Conservation (phyloP, 306 rosid genomes). For the Potentilla sterilis region DNA sequence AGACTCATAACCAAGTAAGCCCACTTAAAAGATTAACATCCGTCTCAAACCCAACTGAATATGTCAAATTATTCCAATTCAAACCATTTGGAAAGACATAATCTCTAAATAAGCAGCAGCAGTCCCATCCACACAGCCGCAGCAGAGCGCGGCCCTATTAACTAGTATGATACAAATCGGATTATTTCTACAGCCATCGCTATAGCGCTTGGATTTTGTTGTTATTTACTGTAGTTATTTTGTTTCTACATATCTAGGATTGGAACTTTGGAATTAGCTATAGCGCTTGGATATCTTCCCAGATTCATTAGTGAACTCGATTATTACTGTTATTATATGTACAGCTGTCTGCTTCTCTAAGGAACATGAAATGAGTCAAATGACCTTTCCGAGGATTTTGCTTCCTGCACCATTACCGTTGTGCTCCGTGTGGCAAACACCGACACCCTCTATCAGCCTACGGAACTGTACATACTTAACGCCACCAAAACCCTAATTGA, state of each 20-base stretch:
- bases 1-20: no score
- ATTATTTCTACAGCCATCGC: neutral
- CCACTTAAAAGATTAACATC: no score
- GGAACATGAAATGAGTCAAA: constrained; percentile 30
- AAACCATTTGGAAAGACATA: no score
- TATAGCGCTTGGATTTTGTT: no score
- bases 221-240: no score
- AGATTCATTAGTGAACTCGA: neutral
- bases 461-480: constrained; percentile 30
- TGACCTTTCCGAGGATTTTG: constrained; percentile 59
- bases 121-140: no score
- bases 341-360: constrained; percentile 45
- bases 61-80: no score
- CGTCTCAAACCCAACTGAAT: no score
- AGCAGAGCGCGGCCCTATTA: no score
- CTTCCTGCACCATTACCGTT: constrained; percentile 55
- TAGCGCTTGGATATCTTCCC: neutral
- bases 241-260: no score
- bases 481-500: constrained; percentile 20
- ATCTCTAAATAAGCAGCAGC: no score
- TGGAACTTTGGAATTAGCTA: neutral
- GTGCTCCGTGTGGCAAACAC: constrained; percentile 56
- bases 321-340: neutral
- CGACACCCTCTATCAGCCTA: constrained; percentile 56
- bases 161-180: neutral